Percentiles rank a stretch among this genome's conserved stretches.
Conservation (phyloP, 2,329 filamentous ascomycete genomes). For the Trichoderma simmonsii region DNA sequence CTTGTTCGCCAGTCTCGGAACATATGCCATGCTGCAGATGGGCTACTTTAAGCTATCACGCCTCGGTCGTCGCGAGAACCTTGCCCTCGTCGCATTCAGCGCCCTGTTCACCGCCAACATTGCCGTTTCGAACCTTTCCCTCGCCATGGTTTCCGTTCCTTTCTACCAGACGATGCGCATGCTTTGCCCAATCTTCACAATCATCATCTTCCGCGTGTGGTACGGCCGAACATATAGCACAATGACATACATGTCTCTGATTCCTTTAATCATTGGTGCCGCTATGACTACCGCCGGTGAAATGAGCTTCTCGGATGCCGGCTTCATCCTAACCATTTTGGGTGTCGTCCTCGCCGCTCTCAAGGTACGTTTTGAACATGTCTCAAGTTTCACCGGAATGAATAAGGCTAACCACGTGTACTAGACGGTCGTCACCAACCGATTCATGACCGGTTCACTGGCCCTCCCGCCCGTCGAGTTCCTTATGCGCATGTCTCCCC, state of each 20-base stretch:
- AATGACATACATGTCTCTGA: conserved; percentile 56
- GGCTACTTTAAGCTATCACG: conserved; percentile 53
- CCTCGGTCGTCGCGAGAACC: conserved; percentile 50
- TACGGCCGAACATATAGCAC: conserved; percentile 54
- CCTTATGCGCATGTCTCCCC: conserved; percentile 60
- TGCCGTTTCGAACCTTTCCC: conserved; percentile 61
- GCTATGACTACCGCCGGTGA: conserved; percentile 60
- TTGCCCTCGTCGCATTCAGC: conserved; percentile 57
- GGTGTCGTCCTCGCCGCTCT: conserved; percentile 53
- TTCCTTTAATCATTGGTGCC: conserved; percentile 59
- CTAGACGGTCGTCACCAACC: conserved; percentile 60
- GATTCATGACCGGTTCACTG: conserved; percentile 60
- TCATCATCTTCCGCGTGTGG: conserved; percentile 57
- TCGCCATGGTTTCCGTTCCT: conserved; percentile 60
- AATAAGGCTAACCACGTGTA: conserved; percentile 7
- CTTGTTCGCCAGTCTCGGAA: conserved; percentile 55
- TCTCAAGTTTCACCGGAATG: not conserved
- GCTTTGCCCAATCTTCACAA: conserved; percentile 59
- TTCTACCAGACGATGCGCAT: conserved; percentile 65
- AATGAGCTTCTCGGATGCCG: conserved; percentile 58
- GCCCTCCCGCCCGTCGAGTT: conserved; percentile 57
- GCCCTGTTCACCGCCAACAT: conserved; percentile 62
- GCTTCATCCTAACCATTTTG: conserved; percentile 53
- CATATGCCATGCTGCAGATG: conserved; percentile 48
- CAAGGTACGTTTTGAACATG: conserved; percentile 41